Conservation (phyloP, 345 rosid genomes). For the Capsella bursapastoris region DNA sequence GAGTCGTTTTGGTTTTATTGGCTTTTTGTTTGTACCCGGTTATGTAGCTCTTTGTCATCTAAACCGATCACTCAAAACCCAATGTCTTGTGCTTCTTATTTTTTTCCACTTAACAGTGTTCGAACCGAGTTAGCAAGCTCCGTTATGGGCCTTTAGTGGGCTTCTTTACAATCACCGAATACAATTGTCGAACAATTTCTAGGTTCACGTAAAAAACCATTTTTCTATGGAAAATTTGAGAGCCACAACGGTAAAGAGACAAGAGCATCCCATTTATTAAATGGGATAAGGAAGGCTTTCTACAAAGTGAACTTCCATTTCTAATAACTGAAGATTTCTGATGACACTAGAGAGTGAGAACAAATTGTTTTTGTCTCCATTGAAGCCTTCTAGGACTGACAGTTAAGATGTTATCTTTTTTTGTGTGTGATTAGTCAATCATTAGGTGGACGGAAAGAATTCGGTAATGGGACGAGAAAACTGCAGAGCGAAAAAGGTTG, state of each 20-base stretch:
- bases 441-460: slow-evolving; percentile 54
- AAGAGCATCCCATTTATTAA: background rate
- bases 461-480: slow-evolving; percentile 50
- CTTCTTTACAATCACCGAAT: background rate
- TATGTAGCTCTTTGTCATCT: slow-evolving; percentile 1
- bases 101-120: too few species aligned
- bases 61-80: slow-evolving; percentile 17
- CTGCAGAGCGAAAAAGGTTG: slow-evolving; percentile 78
- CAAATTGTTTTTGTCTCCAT: slow-evolving; percentile 1
- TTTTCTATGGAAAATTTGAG: slow-evolving; percentile 29
- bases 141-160: slow-evolving; percentile 12
- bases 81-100: too few species aligned
- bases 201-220: background rate
- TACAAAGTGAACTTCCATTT: slow-evolving; percentile 7
- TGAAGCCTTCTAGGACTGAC: background rate
- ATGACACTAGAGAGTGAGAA: background rate
- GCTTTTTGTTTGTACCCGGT: slow-evolving; percentile 1
- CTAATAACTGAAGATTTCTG: background rate
- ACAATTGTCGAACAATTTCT: background rate
- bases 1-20: background rate
- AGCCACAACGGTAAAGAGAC: slow-evolving; percentile 46
- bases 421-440: slow-evolving; percentile 3
- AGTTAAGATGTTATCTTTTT: background rate
- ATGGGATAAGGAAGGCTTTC: slow-evolving; percentile 54
- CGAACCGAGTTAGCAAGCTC: too few species aligned